Conservation (phyloP, 169 alveolate species). For the Plasmodium gonderi region DNA sequence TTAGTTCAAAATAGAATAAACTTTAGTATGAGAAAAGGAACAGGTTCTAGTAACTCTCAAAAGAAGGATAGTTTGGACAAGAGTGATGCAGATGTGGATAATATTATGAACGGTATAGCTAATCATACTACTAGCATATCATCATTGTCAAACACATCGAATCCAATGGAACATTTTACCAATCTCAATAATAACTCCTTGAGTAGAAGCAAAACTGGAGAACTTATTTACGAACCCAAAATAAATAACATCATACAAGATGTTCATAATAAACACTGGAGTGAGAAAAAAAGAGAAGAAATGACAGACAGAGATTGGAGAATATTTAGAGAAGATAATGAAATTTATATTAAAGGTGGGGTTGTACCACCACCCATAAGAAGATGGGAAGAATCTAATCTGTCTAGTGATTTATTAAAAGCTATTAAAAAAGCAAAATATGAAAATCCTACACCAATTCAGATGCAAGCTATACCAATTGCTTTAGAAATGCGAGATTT, state of each 20-base stretch:
- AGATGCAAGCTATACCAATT: slow-evolving; percentile 97
- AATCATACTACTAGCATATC: slow-evolving; percentile 7
- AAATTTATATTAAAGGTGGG: slow-evolving; percentile 92
- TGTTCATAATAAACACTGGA: slow-evolving; percentile 87
- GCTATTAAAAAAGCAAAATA: slow-evolving; percentile 85
- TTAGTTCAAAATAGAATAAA: slow-evolving; percentile 80
- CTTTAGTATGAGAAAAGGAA: slow-evolving; percentile 10
- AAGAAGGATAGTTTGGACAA: slow-evolving; percentile 14
- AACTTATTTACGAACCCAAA: slow-evolving; percentile 64
- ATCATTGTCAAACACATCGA: not conserved
- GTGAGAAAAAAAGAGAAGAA: slow-evolving; percentile 86
- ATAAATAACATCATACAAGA: slow-evolving; percentile 71
- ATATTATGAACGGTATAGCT: slow-evolving; percentile 14
- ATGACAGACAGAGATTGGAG: slow-evolving; percentile 97
- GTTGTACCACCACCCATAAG: slow-evolving; percentile 95
- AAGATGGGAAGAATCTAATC: slow-evolving; percentile 91
- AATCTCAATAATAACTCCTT: not conserved
- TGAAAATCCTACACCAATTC: slow-evolving; percentile 95
- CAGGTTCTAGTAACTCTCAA: not conserved
- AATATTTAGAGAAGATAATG: slow-evolving; percentile 95
- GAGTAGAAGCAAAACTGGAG: slow-evolving; percentile 15
- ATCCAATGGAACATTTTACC: not conserved
- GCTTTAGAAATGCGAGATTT: slow-evolving; percentile 94
- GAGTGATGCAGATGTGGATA: not conserved
- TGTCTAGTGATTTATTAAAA: slow-evolving; percentile 85